phyloP scores from a whole-genome alignment of 495 filamentous ascomycete species.

The Echria macrotheca region DNA sequence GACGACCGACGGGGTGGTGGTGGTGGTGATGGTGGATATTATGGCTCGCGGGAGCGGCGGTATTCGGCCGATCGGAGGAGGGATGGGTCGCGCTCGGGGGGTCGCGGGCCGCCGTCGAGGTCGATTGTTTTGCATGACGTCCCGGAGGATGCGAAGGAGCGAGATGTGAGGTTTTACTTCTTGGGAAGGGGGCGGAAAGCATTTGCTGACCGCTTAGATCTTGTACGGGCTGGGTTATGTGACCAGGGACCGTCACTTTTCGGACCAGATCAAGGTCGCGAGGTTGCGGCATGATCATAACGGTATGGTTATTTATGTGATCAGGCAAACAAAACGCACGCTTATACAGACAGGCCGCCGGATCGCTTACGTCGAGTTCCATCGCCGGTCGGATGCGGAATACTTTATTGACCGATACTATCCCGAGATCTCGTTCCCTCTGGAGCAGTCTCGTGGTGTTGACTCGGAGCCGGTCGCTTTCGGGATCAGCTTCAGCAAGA shows the following conservation, averaged over 20 bases:
- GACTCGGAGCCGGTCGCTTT: conserved; percentile 47
- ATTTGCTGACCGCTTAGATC: conserved; percentile 14
- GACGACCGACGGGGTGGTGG: no score
- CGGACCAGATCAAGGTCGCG: conserved; percentile 23
- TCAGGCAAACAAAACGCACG: no score
- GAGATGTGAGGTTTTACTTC: conserved; percentile 17
- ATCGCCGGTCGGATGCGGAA: conserved; percentile 46
- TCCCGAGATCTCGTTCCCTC: conserved; percentile 50
- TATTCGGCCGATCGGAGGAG: no score
- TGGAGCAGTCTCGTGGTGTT: conserved; percentile 27
- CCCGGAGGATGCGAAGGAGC: conserved; percentile 28
- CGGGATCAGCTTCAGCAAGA: conserved; percentile 55
- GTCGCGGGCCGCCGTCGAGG: conserved; percentile 6
- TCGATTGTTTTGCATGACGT: conserved; percentile 20
- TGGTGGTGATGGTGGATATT: no score
- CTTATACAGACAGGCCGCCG: conserved; percentile 30
- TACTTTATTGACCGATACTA: conserved; percentile 62
- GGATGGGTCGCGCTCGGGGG: no score
- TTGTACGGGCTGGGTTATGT: conserved; percentile 29
- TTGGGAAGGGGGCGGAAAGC: neutral
- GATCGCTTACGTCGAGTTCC: conserved; percentile 33
- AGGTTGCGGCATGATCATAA: conserved; percentile 22
- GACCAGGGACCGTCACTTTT: conserved; percentile 22
- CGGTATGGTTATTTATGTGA: no score
- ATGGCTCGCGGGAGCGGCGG: no score